phyloP scores from a whole-genome alignment of 352 stramenopile species.

The Globisporangium alternatum region DNA sequence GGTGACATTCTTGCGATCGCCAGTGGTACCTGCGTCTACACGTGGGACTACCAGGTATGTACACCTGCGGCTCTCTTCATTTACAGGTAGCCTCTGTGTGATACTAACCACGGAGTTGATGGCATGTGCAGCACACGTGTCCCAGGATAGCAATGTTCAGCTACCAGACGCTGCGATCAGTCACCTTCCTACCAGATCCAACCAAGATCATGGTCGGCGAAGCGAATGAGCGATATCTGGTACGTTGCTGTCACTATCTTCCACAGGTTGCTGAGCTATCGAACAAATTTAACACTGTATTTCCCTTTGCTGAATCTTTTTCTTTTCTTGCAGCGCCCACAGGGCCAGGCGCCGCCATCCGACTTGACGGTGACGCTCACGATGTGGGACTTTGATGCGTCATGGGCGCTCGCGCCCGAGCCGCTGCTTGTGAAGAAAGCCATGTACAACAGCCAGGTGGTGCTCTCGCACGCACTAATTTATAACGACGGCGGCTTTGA shows the following conservation, averaged over 20 bases:
- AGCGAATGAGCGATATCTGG: slow-evolving; percentile 89
- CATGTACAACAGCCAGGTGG: slow-evolving; percentile 80
- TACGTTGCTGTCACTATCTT: slow-evolving; percentile 23
- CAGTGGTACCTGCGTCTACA: slow-evolving; percentile 93
- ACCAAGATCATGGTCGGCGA: slow-evolving; percentile 93
- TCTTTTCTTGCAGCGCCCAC: slow-evolving; percentile 44
- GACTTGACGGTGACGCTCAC: slow-evolving; percentile 93
- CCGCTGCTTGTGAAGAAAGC: slow-evolving; percentile 73
- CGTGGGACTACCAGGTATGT: slow-evolving; percentile 93
- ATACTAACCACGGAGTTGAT: background rate
- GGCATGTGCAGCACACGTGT: slow-evolving; percentile 53
- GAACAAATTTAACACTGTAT: slow-evolving; percentile 2
- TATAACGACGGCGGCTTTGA: slow-evolving; percentile 99
- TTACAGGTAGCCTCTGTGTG: background rate
- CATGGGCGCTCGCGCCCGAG: slow-evolving; percentile 71
- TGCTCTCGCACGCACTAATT: slow-evolving; percentile 91
- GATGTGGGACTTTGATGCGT: slow-evolving; percentile 93
- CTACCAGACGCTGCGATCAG: slow-evolving; percentile 90
- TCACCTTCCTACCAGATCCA: slow-evolving; percentile 91
- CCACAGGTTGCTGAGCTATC: background rate
- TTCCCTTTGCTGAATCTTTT: background rate
- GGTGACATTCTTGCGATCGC: slow-evolving; percentile 94
- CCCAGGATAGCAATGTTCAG: slow-evolving; percentile 88
- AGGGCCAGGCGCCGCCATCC: slow-evolving; percentile 71
- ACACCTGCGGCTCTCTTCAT: slow-evolving; percentile 25